Evolutionary conservation across 345 rosid genomes (phyloP).

Genomic region (Rubroshorea leprosula): DNA sequence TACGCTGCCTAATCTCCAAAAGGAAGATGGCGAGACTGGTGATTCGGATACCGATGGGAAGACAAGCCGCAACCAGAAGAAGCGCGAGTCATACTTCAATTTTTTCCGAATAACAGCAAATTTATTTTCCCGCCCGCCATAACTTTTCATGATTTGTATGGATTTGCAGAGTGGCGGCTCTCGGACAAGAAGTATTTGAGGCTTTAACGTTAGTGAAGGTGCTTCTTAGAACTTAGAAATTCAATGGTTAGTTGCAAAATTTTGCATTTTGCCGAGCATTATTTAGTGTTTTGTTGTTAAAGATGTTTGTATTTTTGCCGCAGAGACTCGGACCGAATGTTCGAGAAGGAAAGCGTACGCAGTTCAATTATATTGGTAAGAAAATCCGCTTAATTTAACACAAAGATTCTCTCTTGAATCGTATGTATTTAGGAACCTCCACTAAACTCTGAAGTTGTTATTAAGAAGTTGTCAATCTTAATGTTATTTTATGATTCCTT

Average conservation of each 20-base stretch:
- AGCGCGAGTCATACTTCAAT: slow-evolving; percentile 47
- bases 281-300: slow-evolving; percentile 13
- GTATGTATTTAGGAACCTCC: too few species aligned
- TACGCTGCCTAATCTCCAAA: slow-evolving; percentile 21
- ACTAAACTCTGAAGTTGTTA: too few species aligned
- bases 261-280: background rate
- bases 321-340: slow-evolving; percentile 80
- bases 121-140: too few species aligned
- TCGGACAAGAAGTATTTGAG: too few species aligned
- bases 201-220: slow-evolving; percentile 85
- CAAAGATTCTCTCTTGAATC: too few species aligned
- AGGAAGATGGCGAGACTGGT: slow-evolving; percentile 24
- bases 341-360: slow-evolving; percentile 81
- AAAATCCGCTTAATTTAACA: too few species aligned
- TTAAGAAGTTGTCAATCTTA: too few species aligned
- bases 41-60: slow-evolving; percentile 40
- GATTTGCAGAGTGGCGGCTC: too few species aligned
- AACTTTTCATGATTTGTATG: too few species aligned
- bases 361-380: slow-evolving; percentile 69
- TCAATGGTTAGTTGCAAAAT: background rate
- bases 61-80: slow-evolving; percentile 79
- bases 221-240: background rate
- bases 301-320: slow-evolving; percentile 45
- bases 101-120: too few species aligned
- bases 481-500: too few species aligned